Base-by-base conservation (phyloP, 345 rosid species). In the rapeseed (Brassica napus) region DNA sequence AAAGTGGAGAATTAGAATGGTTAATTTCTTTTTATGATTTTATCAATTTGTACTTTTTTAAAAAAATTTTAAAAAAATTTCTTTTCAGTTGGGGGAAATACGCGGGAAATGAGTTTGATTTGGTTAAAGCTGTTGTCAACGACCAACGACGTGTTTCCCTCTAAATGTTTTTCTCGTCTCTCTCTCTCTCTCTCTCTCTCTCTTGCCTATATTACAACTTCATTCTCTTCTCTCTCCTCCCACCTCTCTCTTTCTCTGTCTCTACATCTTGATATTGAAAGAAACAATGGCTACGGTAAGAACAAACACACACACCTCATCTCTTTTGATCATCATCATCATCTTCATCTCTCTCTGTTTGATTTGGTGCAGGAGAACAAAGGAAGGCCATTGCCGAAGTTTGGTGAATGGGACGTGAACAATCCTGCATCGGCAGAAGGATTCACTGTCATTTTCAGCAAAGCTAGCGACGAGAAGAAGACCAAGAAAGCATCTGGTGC, bases 371-470 rank as follows among this genome's bases (percentile, higher is more conserved):
- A 80, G 79, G 83, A 87, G 78, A 83, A 65, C 1, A 39, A 39
- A 39, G 47, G 47, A 10, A 39, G 14, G 54, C 85, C 88, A 31
- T 61, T 87, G 75, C 90, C 90, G 14, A 87, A 86, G 82, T 87
- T 87, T 75, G 90, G 90, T 15, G 90, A 87, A 58, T 87, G 90
- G 90, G 87, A 87, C 83, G 88, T 86, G 59, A 87, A 84, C 65
- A 85, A 87, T 64, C 90, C 88, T 0, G 74, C 90, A 55, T 85
- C 90, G 5, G 90, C 90, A 0, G 90, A 87, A 75, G 90, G 90
- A 59, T 86, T 84, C 78, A 87, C 90, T 0, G 87, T 87, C 74
- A 86, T 86, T 54, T 87, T 87, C 84, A 86, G 85, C 85, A 87
- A 87, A 78, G 90, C 90, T 77, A 84, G 90, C 52, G 80, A 87